A percentile compares a stretch with the other conserved stretches of the same genome.
Conservation (phyloP, 2,329 filamentous ascomycete genomes). For the Fusarium dlaminii region DNA sequence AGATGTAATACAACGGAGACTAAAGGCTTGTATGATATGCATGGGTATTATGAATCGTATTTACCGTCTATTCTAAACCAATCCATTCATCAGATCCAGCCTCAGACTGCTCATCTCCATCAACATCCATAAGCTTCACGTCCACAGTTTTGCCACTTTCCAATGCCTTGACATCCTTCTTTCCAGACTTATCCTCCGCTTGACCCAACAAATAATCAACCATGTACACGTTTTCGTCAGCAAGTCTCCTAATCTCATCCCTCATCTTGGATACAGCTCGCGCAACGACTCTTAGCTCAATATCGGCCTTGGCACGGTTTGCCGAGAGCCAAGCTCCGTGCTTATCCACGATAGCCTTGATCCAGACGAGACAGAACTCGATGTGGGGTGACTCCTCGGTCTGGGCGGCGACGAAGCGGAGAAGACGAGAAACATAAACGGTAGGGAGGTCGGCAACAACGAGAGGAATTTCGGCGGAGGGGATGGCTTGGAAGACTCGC, state of each 20-base stretch:
- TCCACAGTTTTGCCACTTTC: slow-evolving; percentile 37
- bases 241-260: slow-evolving; percentile 82
- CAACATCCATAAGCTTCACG: slow-evolving; percentile 46
- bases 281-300: slow-evolving; percentile 85
- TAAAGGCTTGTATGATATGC: slow-evolving; percentile 15
- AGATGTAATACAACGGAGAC: slow-evolving; percentile 14
- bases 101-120: slow-evolving; percentile 46
- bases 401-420: slow-evolving; percentile 88
- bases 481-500: slow-evolving; percentile 85
- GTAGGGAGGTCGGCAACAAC: slow-evolving; percentile 82
- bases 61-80: slow-evolving; percentile 55
- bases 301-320: slow-evolving; percentile 79
- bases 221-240: slow-evolving; percentile 89
- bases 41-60: slow-evolving; percentile 41
- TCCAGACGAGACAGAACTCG: slow-evolving; percentile 94
- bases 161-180: slow-evolving; percentile 36
- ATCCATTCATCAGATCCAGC: slow-evolving; percentile 58
- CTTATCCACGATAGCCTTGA: slow-evolving; percentile 81
- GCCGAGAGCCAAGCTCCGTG: slow-evolving; percentile 89
- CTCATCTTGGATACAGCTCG: slow-evolving; percentile 83
- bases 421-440: slow-evolving; percentile 85
- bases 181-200: slow-evolving; percentile 47
- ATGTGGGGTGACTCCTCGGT: slow-evolving; percentile 92
- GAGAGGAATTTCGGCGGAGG: slow-evolving; percentile 76
- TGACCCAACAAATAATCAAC: slow-evolving; percentile 81